Evolutionary conservation across 805 yeast genomes (phyloP).

Genomic region (Brettanomyces anomalus): DNA sequence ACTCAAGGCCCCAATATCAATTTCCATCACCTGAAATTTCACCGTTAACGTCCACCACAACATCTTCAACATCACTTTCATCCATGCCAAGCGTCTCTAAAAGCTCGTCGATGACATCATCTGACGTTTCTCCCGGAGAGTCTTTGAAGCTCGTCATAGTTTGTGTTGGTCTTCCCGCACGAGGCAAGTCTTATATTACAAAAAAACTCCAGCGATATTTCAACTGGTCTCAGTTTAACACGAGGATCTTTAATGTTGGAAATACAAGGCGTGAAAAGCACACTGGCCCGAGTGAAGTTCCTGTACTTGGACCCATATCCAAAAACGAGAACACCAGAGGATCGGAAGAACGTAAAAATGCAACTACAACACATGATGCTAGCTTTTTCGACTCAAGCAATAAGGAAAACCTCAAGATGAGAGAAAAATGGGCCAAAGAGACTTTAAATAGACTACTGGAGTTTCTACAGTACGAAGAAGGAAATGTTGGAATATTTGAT

Average conservation of each 20-base stretch:
- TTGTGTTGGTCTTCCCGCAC: constrained; percentile 70
- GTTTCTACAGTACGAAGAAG: constrained; percentile 31
- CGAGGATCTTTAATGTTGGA: constrained; percentile 68
- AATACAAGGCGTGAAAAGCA: constrained; percentile 55
- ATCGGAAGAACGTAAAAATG: constrained; percentile 1
- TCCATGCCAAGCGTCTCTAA: neutral
- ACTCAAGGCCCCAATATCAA: no score
- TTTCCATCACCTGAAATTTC: no score
- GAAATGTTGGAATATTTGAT: constrained; percentile 50
- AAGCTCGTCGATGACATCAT: neutral
- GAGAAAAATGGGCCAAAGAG: constrained; percentile 45
- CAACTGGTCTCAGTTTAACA: constrained; percentile 52
- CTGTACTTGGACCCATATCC: constrained; percentile 27
- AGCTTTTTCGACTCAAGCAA: constrained; percentile 36
- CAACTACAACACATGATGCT: constrained; percentile 28
- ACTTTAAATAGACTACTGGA: constrained; percentile 38
- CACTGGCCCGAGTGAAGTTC: constrained; percentile 28
- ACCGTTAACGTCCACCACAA: neutral
- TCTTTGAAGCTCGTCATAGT: constrained; percentile 50
- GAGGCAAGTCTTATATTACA: constrained; percentile 69
- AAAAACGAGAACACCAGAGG: constrained; percentile 3
- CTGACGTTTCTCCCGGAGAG: constrained; percentile 10
- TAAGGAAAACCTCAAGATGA: constrained; percentile 30
- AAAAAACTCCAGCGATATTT: constrained; percentile 51
- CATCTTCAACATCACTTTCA: neutral